Percentiles rank a stretch among this genome's conserved stretches.
phyloP scores from a whole-genome alignment of 2,329 filamentous ascomycete species.

The Paecilomyces sp. region DNA sequence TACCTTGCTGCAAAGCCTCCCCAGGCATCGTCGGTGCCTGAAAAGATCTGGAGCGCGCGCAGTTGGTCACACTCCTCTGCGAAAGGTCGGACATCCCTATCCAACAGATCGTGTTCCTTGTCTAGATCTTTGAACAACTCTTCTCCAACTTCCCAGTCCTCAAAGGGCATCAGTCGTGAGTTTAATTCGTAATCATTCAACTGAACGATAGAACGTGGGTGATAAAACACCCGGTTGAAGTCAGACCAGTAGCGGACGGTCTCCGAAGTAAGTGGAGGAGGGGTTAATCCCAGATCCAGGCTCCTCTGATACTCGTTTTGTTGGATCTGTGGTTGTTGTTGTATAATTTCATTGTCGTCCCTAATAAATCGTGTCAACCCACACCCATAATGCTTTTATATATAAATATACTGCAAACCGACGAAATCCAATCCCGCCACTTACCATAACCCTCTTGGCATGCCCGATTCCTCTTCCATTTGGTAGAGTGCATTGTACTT shows the following conservation, averaged over 20 bases:
- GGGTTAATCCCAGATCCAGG: conserved; percentile 62
- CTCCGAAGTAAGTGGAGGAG: conserved; percentile 58
- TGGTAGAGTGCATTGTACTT: conserved; percentile 88
- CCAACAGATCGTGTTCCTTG: conserved; percentile 76
- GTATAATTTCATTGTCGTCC: conserved; percentile 61
- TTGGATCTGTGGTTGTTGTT: conserved; percentile 60
- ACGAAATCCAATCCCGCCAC: conserved; percentile 1
- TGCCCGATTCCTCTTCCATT: conserved; percentile 30
- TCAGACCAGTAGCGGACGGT: conserved; percentile 95
- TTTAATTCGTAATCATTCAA: conserved; percentile 81
- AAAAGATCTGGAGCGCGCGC: conserved; percentile 75
- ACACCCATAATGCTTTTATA: not conserved
- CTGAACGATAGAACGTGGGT: conserved; percentile 80
- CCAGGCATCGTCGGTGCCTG: conserved; percentile 71
- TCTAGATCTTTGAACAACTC: conserved; percentile 68
- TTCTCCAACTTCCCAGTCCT: conserved; percentile 65
- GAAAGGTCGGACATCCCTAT: conserved; percentile 83
- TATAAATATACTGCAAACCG: not conserved
- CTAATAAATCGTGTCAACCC: conserved; percentile 30
- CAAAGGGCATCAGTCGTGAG: conserved; percentile 73
- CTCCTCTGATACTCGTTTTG: conserved; percentile 71
- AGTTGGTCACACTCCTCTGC: conserved; percentile 89
- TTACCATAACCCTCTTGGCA: conserved; percentile 39
- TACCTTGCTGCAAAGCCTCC: conserved; percentile 69
- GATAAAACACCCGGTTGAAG: conserved; percentile 86